Conservation (phyloP, 108 stramenopile genomes). For the Cyclotella baltica region DNA sequence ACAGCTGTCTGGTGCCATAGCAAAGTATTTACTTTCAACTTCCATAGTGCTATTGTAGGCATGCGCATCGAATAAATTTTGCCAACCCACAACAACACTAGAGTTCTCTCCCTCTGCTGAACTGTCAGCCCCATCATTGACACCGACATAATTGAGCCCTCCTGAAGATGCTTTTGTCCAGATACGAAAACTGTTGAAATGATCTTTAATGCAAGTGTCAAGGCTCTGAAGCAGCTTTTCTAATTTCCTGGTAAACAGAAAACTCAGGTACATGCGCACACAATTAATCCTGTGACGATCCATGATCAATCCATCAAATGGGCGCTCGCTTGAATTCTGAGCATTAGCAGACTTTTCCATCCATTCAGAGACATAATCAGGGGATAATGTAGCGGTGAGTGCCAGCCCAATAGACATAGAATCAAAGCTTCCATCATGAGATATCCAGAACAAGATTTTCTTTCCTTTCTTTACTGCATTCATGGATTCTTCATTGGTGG, state of each 20-base stretch:
- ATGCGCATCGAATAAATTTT: constrained; percentile 81
- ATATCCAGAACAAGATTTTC: constrained; percentile 68
- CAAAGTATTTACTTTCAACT: constrained; percentile 82
- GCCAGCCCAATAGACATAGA: constrained; percentile 69
- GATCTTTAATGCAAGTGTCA: constrained; percentile 76
- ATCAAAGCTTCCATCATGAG: constrained; percentile 73
- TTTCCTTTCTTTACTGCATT: constrained; percentile 73
- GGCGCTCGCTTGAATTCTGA: constrained; percentile 20
- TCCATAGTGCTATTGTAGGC: constrained; percentile 84
- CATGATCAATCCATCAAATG: constrained; percentile 47
- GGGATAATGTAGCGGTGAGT: constrained; percentile 79
- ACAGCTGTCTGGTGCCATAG: constrained; percentile 84
- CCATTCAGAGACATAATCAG: constrained; percentile 50
- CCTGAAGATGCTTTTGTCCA: constrained; percentile 84
- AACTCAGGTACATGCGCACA: constrained; percentile 71
- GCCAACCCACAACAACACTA: constrained; percentile 73
- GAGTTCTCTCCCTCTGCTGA: constrained; percentile 50
- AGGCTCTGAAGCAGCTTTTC: constrained; percentile 82
- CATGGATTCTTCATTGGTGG: constrained; percentile 60
- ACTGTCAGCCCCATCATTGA: constrained; percentile 29
- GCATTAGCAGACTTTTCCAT: constrained; percentile 45
- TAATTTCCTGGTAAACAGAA: constrained; percentile 72
- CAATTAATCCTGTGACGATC: constrained; percentile 61
- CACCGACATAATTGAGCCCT: constrained; percentile 61
- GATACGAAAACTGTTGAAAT: constrained; percentile 72